Conservation (phyloP, 768 basidiomycete species). For the Leccinum uliginosum region DNA sequence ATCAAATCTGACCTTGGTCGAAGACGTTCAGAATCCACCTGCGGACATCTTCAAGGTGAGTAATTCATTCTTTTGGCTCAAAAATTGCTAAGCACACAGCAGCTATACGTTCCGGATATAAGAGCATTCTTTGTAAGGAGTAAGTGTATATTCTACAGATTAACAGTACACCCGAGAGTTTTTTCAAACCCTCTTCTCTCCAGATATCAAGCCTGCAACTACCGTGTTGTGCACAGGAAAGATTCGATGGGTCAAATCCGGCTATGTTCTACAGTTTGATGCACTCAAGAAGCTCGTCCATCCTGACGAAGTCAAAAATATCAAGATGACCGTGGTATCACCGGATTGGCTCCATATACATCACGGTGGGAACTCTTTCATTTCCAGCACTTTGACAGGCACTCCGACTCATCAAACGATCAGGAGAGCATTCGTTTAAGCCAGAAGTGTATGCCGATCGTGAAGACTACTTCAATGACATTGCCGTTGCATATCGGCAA, state of each 20-base stretch:
- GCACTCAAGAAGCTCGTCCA: neutral
- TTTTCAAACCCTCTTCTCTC: neutral
- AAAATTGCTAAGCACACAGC: neutral
- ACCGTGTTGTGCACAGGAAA: neutral
- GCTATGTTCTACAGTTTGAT: neutral
- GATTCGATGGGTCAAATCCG: neutral
- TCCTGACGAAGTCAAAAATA: neutral
- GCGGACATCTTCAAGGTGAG: neutral
- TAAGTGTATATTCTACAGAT: neutral
- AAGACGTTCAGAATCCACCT: neutral
- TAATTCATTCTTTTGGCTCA: neutral
- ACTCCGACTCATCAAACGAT: neutral
- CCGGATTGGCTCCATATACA: neutral
- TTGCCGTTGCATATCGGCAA: neutral
- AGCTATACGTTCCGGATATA: neutral
- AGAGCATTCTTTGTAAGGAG: neutral
- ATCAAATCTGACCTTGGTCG: neutral
- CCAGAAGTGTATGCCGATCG: neutral
- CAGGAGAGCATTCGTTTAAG: neutral
- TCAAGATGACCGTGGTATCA: neutral
- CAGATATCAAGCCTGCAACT: neutral
- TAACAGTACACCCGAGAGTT: neutral
- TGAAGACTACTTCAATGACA: neutral
- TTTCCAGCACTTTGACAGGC: neutral
- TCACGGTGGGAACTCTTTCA: neutral